Base-by-base conservation (phyloP, 164 flowering plant genomes). In the Euptelea pleiosperma region DNA sequence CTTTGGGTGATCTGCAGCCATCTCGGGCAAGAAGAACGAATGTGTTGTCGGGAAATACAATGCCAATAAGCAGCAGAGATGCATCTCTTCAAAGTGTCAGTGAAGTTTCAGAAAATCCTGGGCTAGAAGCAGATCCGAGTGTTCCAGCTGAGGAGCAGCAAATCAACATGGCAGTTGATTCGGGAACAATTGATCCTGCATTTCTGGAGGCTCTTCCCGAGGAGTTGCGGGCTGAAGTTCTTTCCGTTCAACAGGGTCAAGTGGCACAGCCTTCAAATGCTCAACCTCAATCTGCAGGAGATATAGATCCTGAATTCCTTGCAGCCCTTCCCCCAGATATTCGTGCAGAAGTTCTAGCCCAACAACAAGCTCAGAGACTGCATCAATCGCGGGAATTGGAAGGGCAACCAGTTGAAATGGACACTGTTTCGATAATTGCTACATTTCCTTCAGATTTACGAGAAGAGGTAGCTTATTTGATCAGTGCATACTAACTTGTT, bases 361-460 rank as follows among this genome's bases (percentile, higher is more conserved):
- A 91, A 60, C 99, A 93, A 66, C 89, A 86, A 69, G 91, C 93
- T n/a, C 99, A 93, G 72, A 83, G 97, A 69, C 63, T 80, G 37
- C 82, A 84, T 55, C 97, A 88, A 60, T 83, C 99, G 29, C 99
- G 91, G 64, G 96, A 93, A 64, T 75, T 86, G 66, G 99, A 90
- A 71, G 99, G 99, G 39, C 99, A 93, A 71, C 99, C 99, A 0
- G 91, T 93, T 57, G 99, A 93, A 64, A 93, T 93, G 99, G 99
- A 93, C 66, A 85, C 96, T 42, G 99, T 88, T 44, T 93, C 99
- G 18, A 93, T 93, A 47, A 90, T 90, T 76, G 99, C 99, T 15
- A 93, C 99, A 39, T 93, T 93, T 69, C 97, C 99, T 37, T 81
- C 95, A 12, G 99, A 93, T 52, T 51, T 93, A 54, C 84, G 99